Conservation (phyloP, 2,329 filamentous ascomycete genomes). For the Byssoonygena ceratinophila region DNA sequence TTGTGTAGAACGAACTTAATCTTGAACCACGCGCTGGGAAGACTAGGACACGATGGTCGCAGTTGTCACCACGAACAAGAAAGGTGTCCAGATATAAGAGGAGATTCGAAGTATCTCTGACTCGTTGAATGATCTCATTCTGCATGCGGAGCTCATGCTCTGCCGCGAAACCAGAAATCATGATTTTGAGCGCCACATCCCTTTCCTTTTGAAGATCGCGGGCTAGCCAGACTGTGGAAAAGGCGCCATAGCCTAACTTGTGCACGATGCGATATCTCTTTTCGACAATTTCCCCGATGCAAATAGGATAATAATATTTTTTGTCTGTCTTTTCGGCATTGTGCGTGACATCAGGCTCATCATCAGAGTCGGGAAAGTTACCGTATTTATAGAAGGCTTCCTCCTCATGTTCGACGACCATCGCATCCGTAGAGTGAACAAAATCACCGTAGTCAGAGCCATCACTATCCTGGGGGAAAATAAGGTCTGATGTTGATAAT, state of each 20-base stretch:
- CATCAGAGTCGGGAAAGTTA: constrained; percentile 2
- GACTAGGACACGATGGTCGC: constrained; percentile 17
- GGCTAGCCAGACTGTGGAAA: constrained; percentile 13
- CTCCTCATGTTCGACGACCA: no score
- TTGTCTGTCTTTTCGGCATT: constrained; percentile 1
- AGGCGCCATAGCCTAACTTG: constrained; percentile 10
- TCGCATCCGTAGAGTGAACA: no score
- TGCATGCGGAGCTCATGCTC: constrained; percentile 9
- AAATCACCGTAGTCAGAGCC: constrained; percentile 6
- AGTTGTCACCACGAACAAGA: not conserved
- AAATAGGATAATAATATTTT: constrained; percentile 9
- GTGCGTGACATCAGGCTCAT: constrained; percentile 2
- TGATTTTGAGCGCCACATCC: constrained; percentile 12
- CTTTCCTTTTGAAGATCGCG: constrained; percentile 7
- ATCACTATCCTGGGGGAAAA: constrained; percentile 4
- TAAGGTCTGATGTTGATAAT: constrained; percentile 5
- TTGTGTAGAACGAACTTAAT: constrained; percentile 9
- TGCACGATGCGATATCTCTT: constrained; percentile 11
- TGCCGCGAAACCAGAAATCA: constrained; percentile 4
- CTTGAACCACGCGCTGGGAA: constrained; percentile 21
- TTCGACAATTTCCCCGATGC: constrained; percentile 8
- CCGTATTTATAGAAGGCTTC: constrained; percentile 3
- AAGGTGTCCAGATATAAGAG: constrained; percentile 8
- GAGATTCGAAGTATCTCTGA: constrained; percentile 10
- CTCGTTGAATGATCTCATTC: constrained; percentile 4